Conservation (phyloP, 768 basidiomycete genomes). For the Podaxis pistillaris region DNA sequence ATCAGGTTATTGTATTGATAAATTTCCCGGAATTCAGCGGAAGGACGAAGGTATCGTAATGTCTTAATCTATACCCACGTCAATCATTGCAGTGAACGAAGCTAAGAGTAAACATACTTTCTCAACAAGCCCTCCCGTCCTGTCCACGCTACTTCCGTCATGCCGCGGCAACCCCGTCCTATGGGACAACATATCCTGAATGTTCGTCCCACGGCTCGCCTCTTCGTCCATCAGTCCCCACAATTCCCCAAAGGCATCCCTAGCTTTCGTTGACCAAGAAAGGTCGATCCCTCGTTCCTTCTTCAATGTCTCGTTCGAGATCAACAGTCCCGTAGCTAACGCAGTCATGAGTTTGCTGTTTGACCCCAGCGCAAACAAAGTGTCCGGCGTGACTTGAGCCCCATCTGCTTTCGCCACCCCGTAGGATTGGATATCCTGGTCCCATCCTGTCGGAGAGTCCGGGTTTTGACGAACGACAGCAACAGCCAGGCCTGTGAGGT, state of each 20-base stretch:
- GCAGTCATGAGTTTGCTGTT: constrained; percentile 41
- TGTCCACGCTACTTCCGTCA: constrained; percentile 29
- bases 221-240: constrained; percentile 38
- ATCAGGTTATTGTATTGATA: constrained; percentile 48
- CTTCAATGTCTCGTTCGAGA: constrained; percentile 33
- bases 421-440: constrained; percentile 35
- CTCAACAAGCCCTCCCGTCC: constrained; percentile 30
- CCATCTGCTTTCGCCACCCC: constrained; percentile 34
- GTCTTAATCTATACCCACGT: constrained; percentile 28
- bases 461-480: constrained; percentile 36
- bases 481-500: constrained; percentile 35
- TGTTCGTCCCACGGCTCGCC: constrained; percentile 28
- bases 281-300: constrained; percentile 25
- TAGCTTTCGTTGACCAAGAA: constrained; percentile 35
- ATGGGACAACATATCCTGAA: constrained; percentile 42
- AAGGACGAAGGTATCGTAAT: constrained; percentile 36
- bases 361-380: constrained; percentile 40
- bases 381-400: constrained; percentile 35
- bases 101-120: constrained; percentile 24
- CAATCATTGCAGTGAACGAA: background rate
- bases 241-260: constrained; percentile 29
- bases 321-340: constrained; percentile 34
- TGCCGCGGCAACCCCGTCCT: constrained; percentile 44
- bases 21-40: constrained; percentile 37
- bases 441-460: constrained; percentile 28